Percentiles rank a stretch among this genome's conserved stretches.
These are phyloP conservation scores for Hanseniaspora vineae DNA, from an alignment of 805 yeast genomes.

Conservation along the genomic window DNA sequence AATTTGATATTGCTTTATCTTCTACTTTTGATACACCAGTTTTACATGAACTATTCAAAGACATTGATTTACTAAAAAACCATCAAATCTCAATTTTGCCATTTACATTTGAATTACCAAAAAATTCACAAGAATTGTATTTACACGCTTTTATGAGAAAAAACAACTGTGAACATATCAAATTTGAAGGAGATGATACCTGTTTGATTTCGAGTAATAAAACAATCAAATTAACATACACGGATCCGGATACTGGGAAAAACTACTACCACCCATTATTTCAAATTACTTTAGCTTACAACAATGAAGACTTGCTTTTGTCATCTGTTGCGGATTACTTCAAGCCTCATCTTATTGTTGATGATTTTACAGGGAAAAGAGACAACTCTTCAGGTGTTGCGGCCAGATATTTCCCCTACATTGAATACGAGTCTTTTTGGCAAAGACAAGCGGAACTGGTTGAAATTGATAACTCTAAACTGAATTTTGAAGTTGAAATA, in stretches of 20 bases:
- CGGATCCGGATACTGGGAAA: constrained; percentile 6
- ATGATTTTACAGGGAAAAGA: constrained; percentile 14
- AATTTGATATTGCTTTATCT: neutral
- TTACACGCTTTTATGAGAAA: constrained; percentile 20
- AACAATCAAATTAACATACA: constrained; percentile 15
- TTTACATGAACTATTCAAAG: constrained; percentile 3
- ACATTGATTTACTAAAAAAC: constrained; percentile 6
- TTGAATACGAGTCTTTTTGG: constrained; percentile 30
- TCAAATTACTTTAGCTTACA: constrained; percentile 3
- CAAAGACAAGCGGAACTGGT: constrained; percentile 24
- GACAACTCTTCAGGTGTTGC: constrained; percentile 20
- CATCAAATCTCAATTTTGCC: constrained; percentile 7
- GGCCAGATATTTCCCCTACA: constrained; percentile 25
- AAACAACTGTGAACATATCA: constrained; percentile 10
- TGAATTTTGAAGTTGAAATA: constrained; percentile 7
- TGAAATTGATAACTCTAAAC: constrained; percentile 18
- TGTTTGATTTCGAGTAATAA: constrained; percentile 9
- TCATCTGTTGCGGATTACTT: constrained; percentile 1
- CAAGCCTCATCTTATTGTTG: constrained; percentile 2
- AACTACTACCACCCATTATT: constrained; percentile 3
- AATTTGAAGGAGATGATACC: constrained; percentile 8
- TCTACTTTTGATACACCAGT: too few species aligned
- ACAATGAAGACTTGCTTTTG: constrained; percentile 1
- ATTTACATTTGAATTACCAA: constrained; percentile 7
- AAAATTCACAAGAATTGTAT: constrained; percentile 14